A percentile compares a stretch with the other conserved stretches of the same genome.
phyloP scores from a whole-genome alignment of 768 basidiomycete genomes.

The Leccinum ochraceum region DNA sequence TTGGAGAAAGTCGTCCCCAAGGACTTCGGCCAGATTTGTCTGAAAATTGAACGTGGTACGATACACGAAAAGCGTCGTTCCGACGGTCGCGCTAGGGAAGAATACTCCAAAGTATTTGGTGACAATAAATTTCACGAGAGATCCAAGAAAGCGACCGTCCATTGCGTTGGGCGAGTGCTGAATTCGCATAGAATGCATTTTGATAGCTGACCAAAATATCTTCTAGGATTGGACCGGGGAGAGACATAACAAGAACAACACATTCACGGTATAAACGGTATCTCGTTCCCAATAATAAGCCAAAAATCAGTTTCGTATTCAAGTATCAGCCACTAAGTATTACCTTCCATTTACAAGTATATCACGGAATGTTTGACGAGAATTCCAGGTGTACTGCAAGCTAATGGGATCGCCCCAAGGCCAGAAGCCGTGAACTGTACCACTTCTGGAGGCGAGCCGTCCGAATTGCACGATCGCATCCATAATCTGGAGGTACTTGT shows the following conservation, averaged over 20 bases:
- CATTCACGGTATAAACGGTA: rapidly evolving
- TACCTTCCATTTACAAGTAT: neutral
- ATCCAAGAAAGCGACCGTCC: slow-evolving; percentile 23
- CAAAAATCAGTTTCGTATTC: slow-evolving; percentile 19
- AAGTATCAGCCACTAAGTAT: slow-evolving; percentile 20
- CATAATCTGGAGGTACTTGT: slow-evolving; percentile 9
- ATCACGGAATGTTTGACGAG: neutral
- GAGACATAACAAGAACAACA: rapidly evolving
- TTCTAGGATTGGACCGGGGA: slow-evolving; percentile 16
- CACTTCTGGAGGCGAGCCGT: neutral
- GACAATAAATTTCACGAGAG: slow-evolving; percentile 21
- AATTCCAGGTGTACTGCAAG: slow-evolving; percentile 18
- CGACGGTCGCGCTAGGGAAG: too few relatives aligned
- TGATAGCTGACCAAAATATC: neutral
- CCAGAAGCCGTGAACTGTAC: neutral
- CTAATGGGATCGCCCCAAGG: slow-evolving; percentile 20
- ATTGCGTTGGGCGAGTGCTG: slow-evolving; percentile 19
- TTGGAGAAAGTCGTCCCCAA: slow-evolving; percentile 6
- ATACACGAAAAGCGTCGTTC: neutral
- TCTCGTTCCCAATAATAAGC: slow-evolving; percentile 7
- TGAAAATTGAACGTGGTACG: slow-evolving; percentile 8
- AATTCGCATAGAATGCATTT: neutral
- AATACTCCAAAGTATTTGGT: too few relatives aligned
- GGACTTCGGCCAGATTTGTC: slow-evolving; percentile 17
- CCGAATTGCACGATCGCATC: slow-evolving; percentile 1